Percentiles rank a stretch among this genome's conserved stretches.
Evolutionary conservation across 2,329 filamentous ascomycete genomes (phyloP).

Genomic region (Geosmithia morbida): DNA sequence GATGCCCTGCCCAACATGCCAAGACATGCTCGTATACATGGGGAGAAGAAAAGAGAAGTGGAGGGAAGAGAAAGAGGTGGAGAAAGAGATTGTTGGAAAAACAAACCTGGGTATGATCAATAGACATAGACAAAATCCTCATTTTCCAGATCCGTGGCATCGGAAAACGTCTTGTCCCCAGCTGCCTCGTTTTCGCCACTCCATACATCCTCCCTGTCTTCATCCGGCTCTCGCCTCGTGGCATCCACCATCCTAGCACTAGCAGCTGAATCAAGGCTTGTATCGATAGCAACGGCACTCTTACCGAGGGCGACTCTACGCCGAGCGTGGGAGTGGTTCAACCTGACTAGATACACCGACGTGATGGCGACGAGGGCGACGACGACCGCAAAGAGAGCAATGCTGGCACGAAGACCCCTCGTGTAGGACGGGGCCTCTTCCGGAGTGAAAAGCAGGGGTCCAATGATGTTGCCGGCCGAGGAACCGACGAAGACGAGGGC

Average conservation of each 20-base stretch:
- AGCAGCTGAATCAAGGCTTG: conserved; percentile 38
- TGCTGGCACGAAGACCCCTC: conserved; percentile 42
- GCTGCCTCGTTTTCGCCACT: conserved; percentile 5
- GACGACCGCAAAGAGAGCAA: conserved; percentile 46
- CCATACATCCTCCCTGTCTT: conserved; percentile 7
- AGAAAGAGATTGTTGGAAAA: too few species aligned
- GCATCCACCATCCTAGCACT: conserved; percentile 22
- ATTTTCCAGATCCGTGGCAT: conserved; percentile 45
- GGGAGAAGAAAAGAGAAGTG: too few species aligned
- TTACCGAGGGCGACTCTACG: conserved; percentile 44
- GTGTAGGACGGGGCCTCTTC: conserved; percentile 23
- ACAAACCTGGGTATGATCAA: conserved; percentile 5
- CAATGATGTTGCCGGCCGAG: conserved; percentile 51
- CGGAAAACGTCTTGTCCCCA: conserved; percentile 18
- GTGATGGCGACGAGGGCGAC: conserved; percentile 30
- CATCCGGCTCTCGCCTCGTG: conserved; percentile 6
- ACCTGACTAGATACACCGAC: conserved; percentile 29
- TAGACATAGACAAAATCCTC: conserved; percentile 50
- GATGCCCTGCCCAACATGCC: too few species aligned
- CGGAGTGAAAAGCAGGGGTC: conserved; percentile 48
- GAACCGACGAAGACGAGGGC: conserved; percentile 51
- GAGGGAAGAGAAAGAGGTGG: too few species aligned
- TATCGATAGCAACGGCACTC: conserved; percentile 39
- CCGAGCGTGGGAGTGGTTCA: conserved; percentile 41
- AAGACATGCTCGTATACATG: too few species aligned